A percentile compares a stretch with the other conserved stretches of the same genome.
Conservation (phyloP, 208 protist genomes). For the Trypanosoma cruzi region DNA sequence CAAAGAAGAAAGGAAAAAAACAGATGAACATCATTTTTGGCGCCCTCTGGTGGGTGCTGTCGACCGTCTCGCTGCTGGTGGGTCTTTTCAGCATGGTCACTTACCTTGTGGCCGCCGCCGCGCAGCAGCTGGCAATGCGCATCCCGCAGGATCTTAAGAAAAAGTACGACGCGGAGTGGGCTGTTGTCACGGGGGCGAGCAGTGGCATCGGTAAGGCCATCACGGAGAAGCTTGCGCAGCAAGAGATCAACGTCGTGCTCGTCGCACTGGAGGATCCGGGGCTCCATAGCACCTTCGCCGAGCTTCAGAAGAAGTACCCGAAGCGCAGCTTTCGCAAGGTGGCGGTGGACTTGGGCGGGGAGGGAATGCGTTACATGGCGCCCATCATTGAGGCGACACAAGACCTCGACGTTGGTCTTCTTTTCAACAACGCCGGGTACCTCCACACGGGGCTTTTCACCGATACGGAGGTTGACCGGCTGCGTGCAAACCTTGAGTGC, state of each 20-base stretch:
- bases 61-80: constrained; percentile 63
- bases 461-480: constrained; percentile 74
- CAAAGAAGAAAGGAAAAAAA: background rate
- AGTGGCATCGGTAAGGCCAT: constrained; percentile 96
- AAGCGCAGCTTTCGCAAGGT: constrained; percentile 83
- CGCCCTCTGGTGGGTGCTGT: constrained; percentile 57
- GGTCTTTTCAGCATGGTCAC: constrained; percentile 80
- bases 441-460: constrained; percentile 91
- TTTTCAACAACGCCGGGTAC: constrained; percentile 97
- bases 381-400: constrained; percentile 69
- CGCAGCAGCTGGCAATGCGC: constrained; percentile 63
- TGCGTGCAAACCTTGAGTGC: constrained; percentile 90
- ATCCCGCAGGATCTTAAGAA: constrained; percentile 79
- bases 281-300: constrained; percentile 71
- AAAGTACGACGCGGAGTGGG: constrained; percentile 85
- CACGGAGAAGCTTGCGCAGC: constrained; percentile 91
- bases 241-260: constrained; percentile 92
- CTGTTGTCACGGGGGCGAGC: constrained; percentile 93
- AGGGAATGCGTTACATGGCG: constrained; percentile 71
- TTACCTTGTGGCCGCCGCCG: constrained; percentile 46
- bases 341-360: constrained; percentile 86
- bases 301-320: constrained; percentile 77
- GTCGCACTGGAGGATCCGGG: constrained; percentile 89
- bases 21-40: constrained; percentile 36
- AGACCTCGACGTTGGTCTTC: constrained; percentile 67